Conservation (phyloP, 768 basidiomycete species). For the Boletus sp. region DNA sequence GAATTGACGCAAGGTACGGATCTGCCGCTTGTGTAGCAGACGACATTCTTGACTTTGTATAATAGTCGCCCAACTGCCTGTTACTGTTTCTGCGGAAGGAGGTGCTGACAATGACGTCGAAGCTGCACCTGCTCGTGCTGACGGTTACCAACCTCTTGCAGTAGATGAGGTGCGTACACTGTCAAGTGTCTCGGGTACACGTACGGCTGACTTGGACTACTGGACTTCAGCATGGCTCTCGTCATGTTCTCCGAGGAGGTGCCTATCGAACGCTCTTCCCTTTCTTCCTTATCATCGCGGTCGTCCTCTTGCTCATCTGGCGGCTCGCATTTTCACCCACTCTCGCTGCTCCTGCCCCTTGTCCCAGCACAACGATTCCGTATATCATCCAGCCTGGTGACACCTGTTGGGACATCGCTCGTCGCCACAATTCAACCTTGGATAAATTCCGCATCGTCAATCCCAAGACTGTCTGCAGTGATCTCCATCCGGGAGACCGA, state of each 20-base stretch:
- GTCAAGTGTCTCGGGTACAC: neutral
- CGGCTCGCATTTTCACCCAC: conserved; percentile 47
- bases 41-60: neutral
- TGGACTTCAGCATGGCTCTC: conserved; percentile 31
- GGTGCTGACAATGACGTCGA: conserved; percentile 47
- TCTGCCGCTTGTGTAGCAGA: neutral
- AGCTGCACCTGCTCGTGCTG: conserved; percentile 49
- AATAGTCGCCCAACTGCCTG: conserved; percentile 32
- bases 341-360: conserved; percentile 21
- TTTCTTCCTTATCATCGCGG: conserved; percentile 68
- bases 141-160: conserved; percentile 56
- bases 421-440: conserved; percentile 44
- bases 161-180: conserved; percentile 43
- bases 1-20: conserved; percentile 41
- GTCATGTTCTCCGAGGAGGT: conserved; percentile 33
- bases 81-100: conserved; percentile 24
- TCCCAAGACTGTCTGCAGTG: conserved; percentile 50
- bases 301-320: conserved; percentile 60
- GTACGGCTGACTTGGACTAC: conserved; percentile 14
- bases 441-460: conserved; percentile 54
- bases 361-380: conserved; percentile 35
- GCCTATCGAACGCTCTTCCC: conserved; percentile 64
- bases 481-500: conserved; percentile 55
- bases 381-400: conserved; percentile 58
- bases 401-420: conserved; percentile 62